A percentile compares a stretch with the other conserved stretches of the same genome.
Evolutionary conservation across 768 basidiomycete species (phyloP).

Genomic region (Calocybe indica): DNA sequence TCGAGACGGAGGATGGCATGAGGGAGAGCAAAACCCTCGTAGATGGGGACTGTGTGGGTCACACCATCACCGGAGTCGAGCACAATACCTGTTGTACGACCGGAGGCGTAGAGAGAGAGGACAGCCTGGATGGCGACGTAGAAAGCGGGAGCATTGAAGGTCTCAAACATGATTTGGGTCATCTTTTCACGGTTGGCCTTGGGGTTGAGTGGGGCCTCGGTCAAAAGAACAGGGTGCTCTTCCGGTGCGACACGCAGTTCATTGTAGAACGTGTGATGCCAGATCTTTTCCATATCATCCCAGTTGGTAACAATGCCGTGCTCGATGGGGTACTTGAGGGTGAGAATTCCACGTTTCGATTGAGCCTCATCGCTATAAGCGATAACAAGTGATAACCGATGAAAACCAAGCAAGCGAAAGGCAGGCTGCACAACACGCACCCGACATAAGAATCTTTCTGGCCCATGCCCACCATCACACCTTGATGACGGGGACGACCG

Average conservation of each 20-base stretch:
- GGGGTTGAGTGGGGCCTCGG: conserved; percentile 89
- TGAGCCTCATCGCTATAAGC: conserved; percentile 78
- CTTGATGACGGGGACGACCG: conserved; percentile 90
- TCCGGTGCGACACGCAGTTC: conserved; percentile 91
- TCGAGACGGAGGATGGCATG: conserved; percentile 93
- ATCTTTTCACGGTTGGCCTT: conserved; percentile 92
- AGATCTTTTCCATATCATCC: conserved; percentile 99
- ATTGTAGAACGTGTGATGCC: conserved; percentile 98
- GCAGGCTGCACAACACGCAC: conserved; percentile 32
- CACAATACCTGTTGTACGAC: conserved; percentile 92
- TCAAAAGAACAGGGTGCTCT: conserved; percentile 88
- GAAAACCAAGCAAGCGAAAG: conserved; percentile 2
- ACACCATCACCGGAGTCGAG: conserved; percentile 97
- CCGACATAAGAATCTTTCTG: conserved; percentile 96
- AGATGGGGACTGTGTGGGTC: conserved; percentile 93
- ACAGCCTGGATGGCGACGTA: conserved; percentile 92
- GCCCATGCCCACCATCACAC: conserved; percentile 97
- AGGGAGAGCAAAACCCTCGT: conserved; percentile 89
- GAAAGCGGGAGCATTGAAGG: conserved; percentile 90
- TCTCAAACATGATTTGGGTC: conserved; percentile 97
- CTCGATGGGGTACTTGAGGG: conserved; percentile 90
- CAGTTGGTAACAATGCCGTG: conserved; percentile 97
- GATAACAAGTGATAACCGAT: conserved; percentile 5
- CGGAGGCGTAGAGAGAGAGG: conserved; percentile 87
- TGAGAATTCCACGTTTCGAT: conserved; percentile 92